Percentiles rank a stretch among this genome's conserved stretches.
Evolutionary conservation across 83 land plant species (phyloP).

Genomic region (Picea abies): DNA sequence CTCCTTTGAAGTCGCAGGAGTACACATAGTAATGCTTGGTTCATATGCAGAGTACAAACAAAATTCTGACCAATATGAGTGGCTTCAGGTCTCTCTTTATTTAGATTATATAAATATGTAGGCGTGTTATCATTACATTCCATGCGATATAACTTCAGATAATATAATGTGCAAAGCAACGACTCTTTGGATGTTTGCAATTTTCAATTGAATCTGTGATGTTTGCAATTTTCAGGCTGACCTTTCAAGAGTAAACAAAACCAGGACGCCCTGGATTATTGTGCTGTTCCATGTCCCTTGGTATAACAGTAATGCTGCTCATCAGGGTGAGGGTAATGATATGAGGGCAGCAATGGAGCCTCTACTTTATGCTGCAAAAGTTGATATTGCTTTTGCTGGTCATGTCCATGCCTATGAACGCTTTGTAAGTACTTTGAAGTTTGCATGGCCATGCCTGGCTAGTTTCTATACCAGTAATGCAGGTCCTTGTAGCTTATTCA

Average conservation of each 20-base stretch:
- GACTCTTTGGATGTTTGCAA: not conserved
- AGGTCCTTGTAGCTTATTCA: not conserved
- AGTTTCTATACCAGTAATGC: not conserved
- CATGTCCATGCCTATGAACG: constrained; percentile 99
- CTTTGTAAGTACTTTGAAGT: constrained; percentile 40
- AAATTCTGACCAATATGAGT: constrained; percentile 67
- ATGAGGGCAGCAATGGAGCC: constrained; percentile 86
- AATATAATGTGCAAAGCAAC: not conserved
- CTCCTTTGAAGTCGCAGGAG: constrained; percentile 86
- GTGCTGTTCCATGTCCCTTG: constrained; percentile 88
- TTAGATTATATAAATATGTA: not conserved
- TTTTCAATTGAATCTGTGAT: not conserved
- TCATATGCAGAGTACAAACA: constrained; percentile 69
- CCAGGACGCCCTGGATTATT: constrained; percentile 86
- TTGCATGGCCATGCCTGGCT: not conserved
- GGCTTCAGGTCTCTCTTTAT: constrained; percentile 65
- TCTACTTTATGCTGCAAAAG: constrained; percentile 71
- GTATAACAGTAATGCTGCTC: constrained; percentile 90
- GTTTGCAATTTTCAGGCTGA: constrained; percentile 53
- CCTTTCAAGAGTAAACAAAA: constrained; percentile 75
- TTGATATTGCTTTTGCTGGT: constrained; percentile 75
- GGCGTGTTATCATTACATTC: not conserved
- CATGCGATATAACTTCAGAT: not conserved
- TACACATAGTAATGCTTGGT: constrained; percentile 85
- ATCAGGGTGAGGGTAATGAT: constrained; percentile 78